A percentile compares a stretch with the other conserved stretches of the same genome.
Evolutionary conservation across 305 asterid species (phyloP).

Genomic region (Plantago coronopus): DNA sequence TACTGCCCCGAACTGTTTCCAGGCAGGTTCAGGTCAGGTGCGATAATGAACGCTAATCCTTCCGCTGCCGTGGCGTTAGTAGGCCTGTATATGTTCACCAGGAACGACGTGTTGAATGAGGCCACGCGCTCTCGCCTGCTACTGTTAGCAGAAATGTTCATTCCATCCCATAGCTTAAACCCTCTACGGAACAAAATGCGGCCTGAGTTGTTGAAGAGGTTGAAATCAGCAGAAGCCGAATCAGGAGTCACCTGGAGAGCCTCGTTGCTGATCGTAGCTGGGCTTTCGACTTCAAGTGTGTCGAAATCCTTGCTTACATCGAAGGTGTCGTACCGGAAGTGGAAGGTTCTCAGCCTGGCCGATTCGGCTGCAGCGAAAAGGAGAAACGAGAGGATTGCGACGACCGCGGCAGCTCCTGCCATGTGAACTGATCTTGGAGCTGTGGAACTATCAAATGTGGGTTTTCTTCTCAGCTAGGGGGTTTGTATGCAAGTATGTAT

Average conservation of each 20-base stretch:
- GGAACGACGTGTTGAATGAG: conserved; percentile 77
- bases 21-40: conserved; percentile 43
- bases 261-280: conserved; percentile 34
- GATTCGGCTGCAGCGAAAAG: conserved; percentile 27
- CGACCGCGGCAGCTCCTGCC: conserved; percentile 4
- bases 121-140: no score
- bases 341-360: conserved; percentile 22
- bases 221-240: conserved; percentile 22
- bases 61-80: conserved; percentile 37
- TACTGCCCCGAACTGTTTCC: conserved; percentile 52
- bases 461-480: no score
- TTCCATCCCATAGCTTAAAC: conserved; percentile 67
- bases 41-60: conserved; percentile 68
- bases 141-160: not conserved
- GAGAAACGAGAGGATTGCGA: conserved; percentile 26
- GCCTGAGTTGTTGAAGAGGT: conserved; percentile 34
- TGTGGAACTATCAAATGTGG: no score
- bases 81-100: conserved; percentile 42
- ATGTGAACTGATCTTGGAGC: conserved; percentile 8
- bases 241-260: conserved; percentile 86
- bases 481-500: no score
- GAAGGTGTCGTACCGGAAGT: conserved; percentile 24
- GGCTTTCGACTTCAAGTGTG: conserved; percentile 8
- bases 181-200: conserved; percentile 31
- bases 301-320: conserved; percentile 6